Evolutionary conservation across 108 stramenopile species (phyloP), one percentile per base, ranked within the genome.

Genomic region (Epithemia pelagica): DNA sequence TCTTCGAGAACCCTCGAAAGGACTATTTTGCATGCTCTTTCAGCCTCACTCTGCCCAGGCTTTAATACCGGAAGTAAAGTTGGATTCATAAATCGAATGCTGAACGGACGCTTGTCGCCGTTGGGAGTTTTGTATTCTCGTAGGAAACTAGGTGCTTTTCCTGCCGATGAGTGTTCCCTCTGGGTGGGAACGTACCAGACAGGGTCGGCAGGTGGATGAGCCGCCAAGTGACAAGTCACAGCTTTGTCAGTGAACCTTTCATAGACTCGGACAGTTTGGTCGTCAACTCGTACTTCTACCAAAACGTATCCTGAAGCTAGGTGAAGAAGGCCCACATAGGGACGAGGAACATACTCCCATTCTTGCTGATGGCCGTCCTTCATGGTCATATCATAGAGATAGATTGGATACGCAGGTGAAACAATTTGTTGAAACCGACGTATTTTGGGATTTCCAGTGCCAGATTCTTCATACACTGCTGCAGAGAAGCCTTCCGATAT

Each of bases 391-490:
- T 87, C 86, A 73, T 96, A 91, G 57, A 96, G 71, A 72, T 98
- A 98, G 0, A 93, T 95, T 24, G 96, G 90, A 21, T 90, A 82
- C 15, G 92, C 91, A 18, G 96, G 82, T 1, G 94, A 90, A 0
- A 96, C 96, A 33, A 96, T 90, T 61, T 95, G 94, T 0, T 90
- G 74, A 53, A 95, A 65, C 30, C 79, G 74, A 19, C 95, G 71
- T 67, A 90, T 59, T 59, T 52, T 32, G 10, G 31, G 30, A 69
- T 70, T 64, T 52, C 62, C 66, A 56, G 54, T 33, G 52, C 66
- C 74, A 52, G 72, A 63, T 68, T 95, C 95, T 75, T 97, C 97
- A 70, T 91, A 97, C 19, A 98, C 92, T 3, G 95, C 95, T 22
- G 97, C 95, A 1, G 74, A 78, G 61, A 96, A 92, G 23, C 96